These are phyloP conservation scores for Purshia tridentata DNA, from an alignment of 306 rosid species.

Conservation along the genomic window DNA sequence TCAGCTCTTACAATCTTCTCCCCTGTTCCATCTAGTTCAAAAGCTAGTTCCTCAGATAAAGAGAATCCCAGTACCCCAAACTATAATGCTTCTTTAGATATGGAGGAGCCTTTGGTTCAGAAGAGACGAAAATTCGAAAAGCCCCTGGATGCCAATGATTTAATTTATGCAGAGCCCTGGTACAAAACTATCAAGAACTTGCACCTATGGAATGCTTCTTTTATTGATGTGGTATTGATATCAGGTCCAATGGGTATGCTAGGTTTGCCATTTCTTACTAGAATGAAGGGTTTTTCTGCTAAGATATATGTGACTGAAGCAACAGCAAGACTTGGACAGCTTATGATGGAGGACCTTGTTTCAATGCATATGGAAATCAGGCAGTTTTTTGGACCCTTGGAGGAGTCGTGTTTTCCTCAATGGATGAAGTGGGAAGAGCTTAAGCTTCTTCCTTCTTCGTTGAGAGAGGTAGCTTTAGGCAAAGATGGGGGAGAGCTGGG, in stretches of 20 bases:
- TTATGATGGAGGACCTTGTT: conserved; percentile 91
- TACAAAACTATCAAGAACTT: conserved; percentile 61
- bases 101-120: conserved; percentile 23
- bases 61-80: conserved; percentile 24
- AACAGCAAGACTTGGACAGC: conserved; percentile 66
- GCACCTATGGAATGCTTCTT: conserved; percentile 61
- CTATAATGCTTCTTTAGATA: conserved; percentile 14
- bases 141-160: conserved; percentile 38
- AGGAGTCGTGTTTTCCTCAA: conserved; percentile 46
- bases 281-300: conserved; percentile 57
- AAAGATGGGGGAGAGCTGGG: conserved; percentile 68
- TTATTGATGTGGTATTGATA: conserved; percentile 66
- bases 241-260: conserved; percentile 90
- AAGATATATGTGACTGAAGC: conserved; percentile 82
- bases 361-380: conserved; percentile 72
- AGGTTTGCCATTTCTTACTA: conserved; percentile 78
- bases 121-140: conserved; percentile 52
- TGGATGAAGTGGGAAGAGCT: conserved; percentile 74
- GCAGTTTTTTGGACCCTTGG: conserved; percentile 63
- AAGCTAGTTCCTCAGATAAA: conserved; percentile 20
- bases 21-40: conserved; percentile 50
- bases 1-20: conserved; percentile 74
- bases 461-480: conserved; percentile 66
- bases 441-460: conserved; percentile 47
- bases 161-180: conserved; percentile 54